Conservation (phyloP, 2,329 filamentous ascomycete genomes). For the Phialophora chinensis region DNA sequence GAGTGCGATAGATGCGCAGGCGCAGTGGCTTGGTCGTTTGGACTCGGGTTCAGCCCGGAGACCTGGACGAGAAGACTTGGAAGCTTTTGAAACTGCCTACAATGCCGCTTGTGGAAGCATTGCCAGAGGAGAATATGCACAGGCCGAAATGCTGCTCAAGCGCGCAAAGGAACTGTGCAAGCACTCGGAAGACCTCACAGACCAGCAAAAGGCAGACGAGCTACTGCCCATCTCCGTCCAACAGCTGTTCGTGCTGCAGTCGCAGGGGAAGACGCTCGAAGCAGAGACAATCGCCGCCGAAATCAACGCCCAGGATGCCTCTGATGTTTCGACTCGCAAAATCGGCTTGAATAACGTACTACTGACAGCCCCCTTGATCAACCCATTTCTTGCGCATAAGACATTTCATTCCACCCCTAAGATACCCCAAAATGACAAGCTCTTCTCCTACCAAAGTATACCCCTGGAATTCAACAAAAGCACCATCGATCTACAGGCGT, state of each 20-base stretch:
- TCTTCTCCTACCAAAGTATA: constrained; percentile 65
- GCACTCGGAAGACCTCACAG: constrained; percentile 63
- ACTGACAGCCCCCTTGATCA: constrained; percentile 55
- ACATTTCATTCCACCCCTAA: constrained; percentile 59
- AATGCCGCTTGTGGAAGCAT: constrained; percentile 69
- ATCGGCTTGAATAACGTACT: constrained; percentile 67
- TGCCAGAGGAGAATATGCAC: constrained; percentile 63
- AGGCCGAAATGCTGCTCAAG: constrained; percentile 64
- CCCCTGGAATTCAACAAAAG: constrained; percentile 61
- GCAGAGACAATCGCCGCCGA: constrained; percentile 59
- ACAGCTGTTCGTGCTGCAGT: constrained; percentile 64
- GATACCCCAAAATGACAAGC: constrained; percentile 58
- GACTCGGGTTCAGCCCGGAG: constrained; percentile 59
- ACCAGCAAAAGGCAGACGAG: constrained; percentile 65
- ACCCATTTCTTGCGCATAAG: constrained; percentile 65
- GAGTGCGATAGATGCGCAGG: constrained; percentile 65
- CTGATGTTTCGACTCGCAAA: constrained; percentile 63
- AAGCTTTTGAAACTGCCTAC: constrained; percentile 69
- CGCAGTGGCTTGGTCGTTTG: constrained; percentile 64
- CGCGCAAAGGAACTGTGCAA: constrained; percentile 66
- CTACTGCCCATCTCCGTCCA: constrained; percentile 66
- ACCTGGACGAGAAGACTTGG: constrained; percentile 63
- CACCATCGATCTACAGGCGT: constrained; percentile 63
- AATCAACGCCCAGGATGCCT: constrained; percentile 59
- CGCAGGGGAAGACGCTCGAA: constrained; percentile 61